Conservation (phyloP, 129 eudicot species). For the Tagetes erecta region DNA sequence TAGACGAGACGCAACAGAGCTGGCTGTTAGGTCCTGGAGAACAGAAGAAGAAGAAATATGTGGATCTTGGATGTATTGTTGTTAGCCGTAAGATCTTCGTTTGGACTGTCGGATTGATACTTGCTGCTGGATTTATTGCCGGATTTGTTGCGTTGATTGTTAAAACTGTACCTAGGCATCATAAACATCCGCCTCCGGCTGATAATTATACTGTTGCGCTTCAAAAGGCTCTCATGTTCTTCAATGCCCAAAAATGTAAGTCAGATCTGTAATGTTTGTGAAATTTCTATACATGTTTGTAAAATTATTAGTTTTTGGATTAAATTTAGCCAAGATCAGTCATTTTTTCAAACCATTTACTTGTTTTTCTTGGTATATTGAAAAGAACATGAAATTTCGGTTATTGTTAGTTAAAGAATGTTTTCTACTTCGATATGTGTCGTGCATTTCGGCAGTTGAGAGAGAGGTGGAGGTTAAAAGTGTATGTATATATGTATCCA, state of each 20-base stretch:
- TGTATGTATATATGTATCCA: too few species aligned
- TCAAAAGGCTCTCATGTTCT: constrained; percentile 84
- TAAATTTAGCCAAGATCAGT: background rate
- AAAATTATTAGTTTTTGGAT: background rate
- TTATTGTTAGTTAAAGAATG: background rate
- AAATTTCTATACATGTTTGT: background rate
- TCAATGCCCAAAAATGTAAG: constrained; percentile 90
- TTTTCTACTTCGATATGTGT: too few species aligned
- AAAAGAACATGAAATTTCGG: background rate
- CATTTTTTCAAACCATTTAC: background rate
- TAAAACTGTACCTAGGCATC: constrained; percentile 68
- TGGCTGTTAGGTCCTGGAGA: constrained; percentile 92
- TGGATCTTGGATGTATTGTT: constrained; percentile 80
- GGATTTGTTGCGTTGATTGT: constrained; percentile 67
- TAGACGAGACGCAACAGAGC: constrained; percentile 92
- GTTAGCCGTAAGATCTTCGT: constrained; percentile 74
- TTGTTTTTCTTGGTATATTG: background rate
- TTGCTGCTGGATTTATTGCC: constrained; percentile 70
- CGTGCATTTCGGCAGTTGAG: too few species aligned
- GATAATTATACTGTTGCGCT: constrained; percentile 87
- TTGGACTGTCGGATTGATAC: constrained; percentile 71
- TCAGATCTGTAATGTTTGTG: background rate
- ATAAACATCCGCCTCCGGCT: constrained; percentile 48
- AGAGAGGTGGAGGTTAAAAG: too few species aligned
- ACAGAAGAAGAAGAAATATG: constrained; percentile 87